Evolutionary conservation across 2,329 filamentous ascomycete genomes (phyloP), one percentile per base, ranked within the genome.

Genomic region (Diaporthe eres): DNA sequence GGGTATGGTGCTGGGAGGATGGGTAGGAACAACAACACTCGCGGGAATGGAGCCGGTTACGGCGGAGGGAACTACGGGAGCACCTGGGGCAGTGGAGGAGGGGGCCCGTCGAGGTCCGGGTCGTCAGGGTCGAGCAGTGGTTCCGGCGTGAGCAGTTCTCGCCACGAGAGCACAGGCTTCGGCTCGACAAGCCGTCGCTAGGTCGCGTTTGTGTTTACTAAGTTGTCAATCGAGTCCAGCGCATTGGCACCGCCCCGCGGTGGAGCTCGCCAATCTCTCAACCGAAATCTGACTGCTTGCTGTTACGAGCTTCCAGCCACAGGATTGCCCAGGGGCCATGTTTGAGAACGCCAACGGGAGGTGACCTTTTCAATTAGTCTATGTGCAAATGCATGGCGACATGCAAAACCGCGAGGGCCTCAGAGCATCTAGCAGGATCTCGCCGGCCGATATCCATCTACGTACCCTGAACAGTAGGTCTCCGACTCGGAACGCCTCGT

Each of bases 111-210:
- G 39, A 82, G 82, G 2, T 83, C 83, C 3, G 79, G 79, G 19
- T 81, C 83, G 74, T 80, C 82, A 77, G 74, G 81, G 77, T 80
- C 84, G 71, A 79, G 83, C 51, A 81, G 82, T 0, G 79, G 82
- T 13, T 86, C 86, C 0, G 81, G 83, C 22, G 65, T 47, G 63
- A 76, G 75, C 31, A 72, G 60, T 10, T 85, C 88, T 19, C 88
- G 90, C 72, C 88, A 93, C 79, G 90, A 93, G 79, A 94, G 92
- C 79, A 95, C 93, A 0, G 93, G 93, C 0, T 95, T 94, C 81
- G 93, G 93, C 12, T 93, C 91, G 12, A 95, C 93, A 0, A 90
- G 86, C 75, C 87, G 92, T 75, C 87, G 91, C 79, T 92, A 68
- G 65, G 47, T 37, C 31, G 34, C 47, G 22, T 39, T 15, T 51